Evolutionary conservation across 2,329 filamentous ascomycete genomes (phyloP), one percentile per base, ranked within the genome.

Genomic region (Paracoccidioides lutzii): DNA sequence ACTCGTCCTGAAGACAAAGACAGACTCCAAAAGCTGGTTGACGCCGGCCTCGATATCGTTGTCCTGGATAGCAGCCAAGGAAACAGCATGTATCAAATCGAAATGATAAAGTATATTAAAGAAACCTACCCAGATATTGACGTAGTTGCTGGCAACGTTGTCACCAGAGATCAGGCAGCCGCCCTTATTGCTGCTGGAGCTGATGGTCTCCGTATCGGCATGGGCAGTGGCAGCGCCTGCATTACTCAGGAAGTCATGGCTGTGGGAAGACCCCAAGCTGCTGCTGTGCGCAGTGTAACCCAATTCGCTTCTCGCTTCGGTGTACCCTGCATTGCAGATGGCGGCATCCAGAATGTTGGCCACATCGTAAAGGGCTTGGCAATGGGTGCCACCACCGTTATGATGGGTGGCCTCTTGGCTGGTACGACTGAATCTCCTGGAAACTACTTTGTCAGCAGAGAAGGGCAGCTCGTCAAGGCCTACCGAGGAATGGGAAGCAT

Each of bases 231-330:
- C 68, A 95, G 88, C 68, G 93, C 93, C 68, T 98, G 93, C 75
- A 98, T 98, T 66, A 98, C 93, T 56, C 93, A 98, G 75, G 93
- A 98, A 76, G 94, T 98, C 69, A 98, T 98, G 93, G 93, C 93
- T 64, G 91, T 98, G 52, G 93, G 94, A 58, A 87, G 93, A 66
- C 93, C 93, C 57, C 93, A 98, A 76, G 93, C 94, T 44, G 88
- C 90, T 33, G 85, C 93, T 45, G 91, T 98, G 58, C 90, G 87
- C 78, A 88, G 85, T 64, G 93, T 98, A 65, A 85, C 88, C 66
- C 78, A 82, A 54, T 98, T 98, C 66, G 91, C 93, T 53, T 87
- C 87, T 57, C 85, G 84, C 63, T 98, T 98, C 67, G 93, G 94
- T 59, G 90, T 98, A 63, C 93, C 93, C 57, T 97, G 91, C 75